Conservation (phyloP, 1,284 basidiomycete genomes). For the Rhodotorula sp. region DNA sequence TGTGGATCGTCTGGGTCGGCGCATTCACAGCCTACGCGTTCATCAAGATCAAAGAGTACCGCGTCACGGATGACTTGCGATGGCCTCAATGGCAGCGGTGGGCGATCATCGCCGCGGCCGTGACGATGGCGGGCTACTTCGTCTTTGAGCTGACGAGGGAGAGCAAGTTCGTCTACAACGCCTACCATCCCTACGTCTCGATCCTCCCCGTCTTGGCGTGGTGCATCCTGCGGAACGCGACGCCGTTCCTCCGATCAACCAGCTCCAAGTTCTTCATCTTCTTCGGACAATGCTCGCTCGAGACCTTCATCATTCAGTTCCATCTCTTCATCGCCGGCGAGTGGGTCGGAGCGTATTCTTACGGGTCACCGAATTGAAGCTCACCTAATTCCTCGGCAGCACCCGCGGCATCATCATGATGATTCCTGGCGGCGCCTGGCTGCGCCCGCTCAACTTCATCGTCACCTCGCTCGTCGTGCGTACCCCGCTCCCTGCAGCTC, state of each 20-base stretch:
- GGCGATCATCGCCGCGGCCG: slow-evolving; percentile 56
- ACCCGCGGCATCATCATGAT: slow-evolving; percentile 79
- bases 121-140: slow-evolving; percentile 72
- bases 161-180: slow-evolving; percentile 79
- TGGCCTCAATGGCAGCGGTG: slow-evolving; percentile 62
- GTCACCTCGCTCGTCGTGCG: slow-evolving; percentile 62
- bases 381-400: slow-evolving; percentile 14
- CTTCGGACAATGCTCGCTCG: slow-evolving; percentile 60
- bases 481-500: neutral
- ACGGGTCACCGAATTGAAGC: neutral
- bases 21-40: slow-evolving; percentile 73
- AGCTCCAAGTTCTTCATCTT: slow-evolving; percentile 71
- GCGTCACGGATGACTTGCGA: slow-evolving; percentile 65
- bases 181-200: slow-evolving; percentile 79
- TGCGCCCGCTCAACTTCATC: slow-evolving; percentile 71
- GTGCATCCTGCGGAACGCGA: slow-evolving; percentile 72
- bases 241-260: slow-evolving; percentile 64
- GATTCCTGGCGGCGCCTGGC: slow-evolving; percentile 65
- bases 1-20: slow-evolving; percentile 81
- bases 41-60: slow-evolving; percentile 71
- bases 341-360: slow-evolving; percentile 9
- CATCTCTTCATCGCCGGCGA: slow-evolving; percentile 86
- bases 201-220: slow-evolving; percentile 74
- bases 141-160: slow-evolving; percentile 72
- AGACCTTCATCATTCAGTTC: slow-evolving; percentile 68